These are phyloP conservation scores for Trichoderma guizhouense DNA, from an alignment of 2,329 filamentous ascomycete species.

Conservation along the genomic window DNA sequence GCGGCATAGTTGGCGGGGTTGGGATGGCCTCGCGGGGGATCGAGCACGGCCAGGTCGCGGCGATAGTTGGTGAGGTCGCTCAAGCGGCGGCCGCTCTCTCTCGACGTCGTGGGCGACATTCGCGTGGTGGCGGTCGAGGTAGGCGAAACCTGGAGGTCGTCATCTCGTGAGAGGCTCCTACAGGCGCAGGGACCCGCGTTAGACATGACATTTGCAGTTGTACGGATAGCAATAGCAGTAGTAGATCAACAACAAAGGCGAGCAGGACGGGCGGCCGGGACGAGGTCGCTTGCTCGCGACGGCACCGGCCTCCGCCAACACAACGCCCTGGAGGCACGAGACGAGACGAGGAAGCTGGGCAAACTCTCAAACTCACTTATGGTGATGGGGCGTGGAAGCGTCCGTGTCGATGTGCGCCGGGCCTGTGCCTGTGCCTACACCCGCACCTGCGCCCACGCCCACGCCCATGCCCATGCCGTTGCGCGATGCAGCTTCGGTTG, in stretches of 20 bases:
- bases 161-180: conserved; percentile 30
- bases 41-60: conserved; percentile 67
- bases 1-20: conserved; percentile 46
- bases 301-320: conserved; percentile 6
- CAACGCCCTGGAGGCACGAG: background rate
- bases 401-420: conserved; percentile 37
- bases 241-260: conserved; percentile 3
- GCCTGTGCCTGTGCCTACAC: background rate
- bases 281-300: conserved; percentile 19
- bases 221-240: background rate
- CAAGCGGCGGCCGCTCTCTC: conserved; percentile 49
- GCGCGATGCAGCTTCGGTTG: conserved; percentile 23
- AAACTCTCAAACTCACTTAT: conserved; percentile 31
- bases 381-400: conserved; percentile 40
- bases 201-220: conserved; percentile 9
- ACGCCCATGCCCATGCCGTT: conserved; percentile 16
- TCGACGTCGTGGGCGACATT: conserved; percentile 44
- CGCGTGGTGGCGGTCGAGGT: conserved; percentile 43
- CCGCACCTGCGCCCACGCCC: background rate
- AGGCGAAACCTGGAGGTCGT: conserved; percentile 48
- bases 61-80: conserved; percentile 67
- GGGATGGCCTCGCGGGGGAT: conserved; percentile 59
- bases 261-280: background rate
- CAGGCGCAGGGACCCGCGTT: conserved; percentile 13
- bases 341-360: background rate